Evolutionary conservation across 768 basidiomycete species (phyloP).

Genomic region (Epithele typhae): DNA sequence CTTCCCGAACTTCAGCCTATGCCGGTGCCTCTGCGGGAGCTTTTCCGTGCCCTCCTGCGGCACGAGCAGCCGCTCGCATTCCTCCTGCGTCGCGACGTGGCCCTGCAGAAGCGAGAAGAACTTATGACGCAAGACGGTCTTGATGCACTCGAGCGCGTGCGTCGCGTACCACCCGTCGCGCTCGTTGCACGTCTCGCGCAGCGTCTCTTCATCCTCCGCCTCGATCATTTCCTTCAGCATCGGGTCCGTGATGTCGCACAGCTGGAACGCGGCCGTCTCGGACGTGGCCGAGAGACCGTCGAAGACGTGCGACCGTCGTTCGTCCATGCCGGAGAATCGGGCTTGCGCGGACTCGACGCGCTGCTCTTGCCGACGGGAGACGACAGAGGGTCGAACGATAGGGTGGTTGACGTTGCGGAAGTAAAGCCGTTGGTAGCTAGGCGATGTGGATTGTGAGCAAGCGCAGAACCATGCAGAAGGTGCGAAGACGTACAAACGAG

Average conservation of each 20-base stretch:
- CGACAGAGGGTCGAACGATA: slow-evolving; percentile 72
- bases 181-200: slow-evolving; percentile 72
- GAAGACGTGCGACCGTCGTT: slow-evolving; percentile 70
- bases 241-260: slow-evolving; percentile 87
- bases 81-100: slow-evolving; percentile 64
- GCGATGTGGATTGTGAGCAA: background rate
- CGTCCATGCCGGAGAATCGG: slow-evolving; percentile 20
- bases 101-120: slow-evolving; percentile 77
- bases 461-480: background rate
- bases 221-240: slow-evolving; percentile 81
- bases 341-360: slow-evolving; percentile 37
- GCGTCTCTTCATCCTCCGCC: slow-evolving; percentile 59
- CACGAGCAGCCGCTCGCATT: slow-evolving; percentile 62
- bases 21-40: slow-evolving; percentile 29
- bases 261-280: slow-evolving; percentile 90
- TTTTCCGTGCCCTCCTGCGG: slow-evolving; percentile 25
- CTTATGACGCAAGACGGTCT: slow-evolving; percentile 79
- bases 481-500: slow-evolving; percentile 62
- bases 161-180: slow-evolving; percentile 88
- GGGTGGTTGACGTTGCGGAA: slow-evolving; percentile 87
- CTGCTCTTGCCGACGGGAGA: slow-evolving; percentile 59
- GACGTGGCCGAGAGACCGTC: slow-evolving; percentile 78
- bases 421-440: slow-evolving; percentile 87
- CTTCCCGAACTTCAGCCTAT: slow-evolving; percentile 58
- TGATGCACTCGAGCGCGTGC: slow-evolving; percentile 77